Percentiles rank a stretch among this genome's conserved stretches.
Conservation (phyloP, 1,284 basidiomycete species). For the Wallemia hederae region DNA sequence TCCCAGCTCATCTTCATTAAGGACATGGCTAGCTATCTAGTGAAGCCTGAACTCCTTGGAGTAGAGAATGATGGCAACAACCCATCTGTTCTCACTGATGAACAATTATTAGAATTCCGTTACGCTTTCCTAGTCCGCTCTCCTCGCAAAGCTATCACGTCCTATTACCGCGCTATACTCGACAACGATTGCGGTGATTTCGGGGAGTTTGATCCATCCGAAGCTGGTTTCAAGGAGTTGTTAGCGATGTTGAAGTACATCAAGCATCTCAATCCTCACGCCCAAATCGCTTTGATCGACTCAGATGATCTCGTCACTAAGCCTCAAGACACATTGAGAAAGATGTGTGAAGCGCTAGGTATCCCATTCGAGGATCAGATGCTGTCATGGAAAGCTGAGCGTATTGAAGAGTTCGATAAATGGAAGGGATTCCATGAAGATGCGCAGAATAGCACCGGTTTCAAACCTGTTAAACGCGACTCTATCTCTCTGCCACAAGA, state of each 20-base stretch:
- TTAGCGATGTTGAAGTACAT: not conserved
- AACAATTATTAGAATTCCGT: slow-evolving; percentile 11
- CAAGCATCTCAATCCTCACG: not conserved
- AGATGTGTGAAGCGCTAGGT: slow-evolving; percentile 10
- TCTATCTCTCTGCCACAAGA: not conserved
- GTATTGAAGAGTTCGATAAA: slow-evolving; percentile 11
- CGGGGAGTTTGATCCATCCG: slow-evolving; percentile 12
- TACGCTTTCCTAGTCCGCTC: slow-evolving; percentile 14
- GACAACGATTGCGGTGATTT: slow-evolving; percentile 12
- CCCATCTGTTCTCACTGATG: slow-evolving; percentile 12
- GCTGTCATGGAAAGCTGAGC: slow-evolving; percentile 12
- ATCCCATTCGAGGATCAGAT: slow-evolving; percentile 11
- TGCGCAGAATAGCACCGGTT: slow-evolving; percentile 12
- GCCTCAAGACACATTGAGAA: not conserved
- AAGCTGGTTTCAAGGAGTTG: slow-evolving; percentile 8
- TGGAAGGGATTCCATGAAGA: slow-evolving; percentile 13
- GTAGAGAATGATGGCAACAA: slow-evolving; percentile 5
- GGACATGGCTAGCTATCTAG: not conserved
- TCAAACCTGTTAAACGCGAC: slow-evolving; percentile 7
- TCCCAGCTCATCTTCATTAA: not conserved
- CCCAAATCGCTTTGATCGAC: not conserved
- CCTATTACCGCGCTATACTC: slow-evolving; percentile 12
- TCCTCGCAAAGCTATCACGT: slow-evolving; percentile 11
- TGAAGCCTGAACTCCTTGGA: not conserved
- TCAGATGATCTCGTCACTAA: not conserved